These are phyloP conservation scores for Hemileccinum rubropunctum DNA, from an alignment of 768 basidiomycete species.

Conservation along the genomic window DNA sequence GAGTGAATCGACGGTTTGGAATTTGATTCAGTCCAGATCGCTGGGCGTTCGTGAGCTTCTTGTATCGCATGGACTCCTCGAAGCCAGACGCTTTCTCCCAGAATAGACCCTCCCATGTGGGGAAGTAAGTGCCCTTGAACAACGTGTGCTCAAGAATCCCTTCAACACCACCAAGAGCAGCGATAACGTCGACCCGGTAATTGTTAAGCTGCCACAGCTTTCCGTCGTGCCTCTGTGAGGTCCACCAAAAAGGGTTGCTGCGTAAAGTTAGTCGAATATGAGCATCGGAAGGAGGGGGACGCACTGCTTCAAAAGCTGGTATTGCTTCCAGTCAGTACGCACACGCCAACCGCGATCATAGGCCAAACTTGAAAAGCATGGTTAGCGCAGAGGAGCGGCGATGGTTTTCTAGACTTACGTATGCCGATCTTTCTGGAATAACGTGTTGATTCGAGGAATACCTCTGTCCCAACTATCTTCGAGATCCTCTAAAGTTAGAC, in stretches of 20 bases:
- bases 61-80: constrained; percentile 94
- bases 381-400: neutral
- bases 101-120: constrained; percentile 97
- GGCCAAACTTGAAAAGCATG: constrained; percentile 55
- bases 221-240: constrained; percentile 92
- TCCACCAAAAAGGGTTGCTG: constrained; percentile 99
- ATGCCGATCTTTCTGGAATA: constrained; percentile 98
- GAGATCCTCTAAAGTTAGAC: constrained; percentile 94
- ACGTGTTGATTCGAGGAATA: constrained; percentile 96
- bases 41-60: constrained; percentile 97
- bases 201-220: constrained; percentile 98
- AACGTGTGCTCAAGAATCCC: constrained; percentile 95
- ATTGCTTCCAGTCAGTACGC: constrained; percentile 97
- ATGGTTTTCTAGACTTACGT: constrained; percentile 48
- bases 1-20: constrained; percentile 97
- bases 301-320: constrained; percentile 87
- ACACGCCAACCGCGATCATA: constrained; percentile 99
- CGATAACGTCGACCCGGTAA: constrained; percentile 98
- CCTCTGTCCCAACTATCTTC: constrained; percentile 99
- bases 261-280: constrained; percentile 10
- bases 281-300: constrained; percentile 23
- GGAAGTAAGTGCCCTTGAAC: constrained; percentile 98
- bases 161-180: constrained; percentile 95
- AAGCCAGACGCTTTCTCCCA: constrained; percentile 99
- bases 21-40: constrained; percentile 97